Base-by-base conservation (phyloP, 257 asterid species). In the Nicotiana obtusifolia region DNA sequence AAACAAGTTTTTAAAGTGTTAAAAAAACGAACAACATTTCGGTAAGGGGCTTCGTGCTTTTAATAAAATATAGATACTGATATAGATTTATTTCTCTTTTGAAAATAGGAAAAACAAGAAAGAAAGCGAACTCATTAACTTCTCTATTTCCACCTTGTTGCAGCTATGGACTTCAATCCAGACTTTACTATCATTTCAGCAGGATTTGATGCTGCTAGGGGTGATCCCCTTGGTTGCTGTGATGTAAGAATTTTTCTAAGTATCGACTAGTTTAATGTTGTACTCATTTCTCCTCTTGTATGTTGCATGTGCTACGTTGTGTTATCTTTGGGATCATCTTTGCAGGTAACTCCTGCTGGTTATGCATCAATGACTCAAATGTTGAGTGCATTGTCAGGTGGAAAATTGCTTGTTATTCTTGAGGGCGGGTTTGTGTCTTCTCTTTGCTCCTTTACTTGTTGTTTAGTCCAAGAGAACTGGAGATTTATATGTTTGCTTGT, bases 141-240 rank as follows among this genome's bases (percentile, higher is more conserved):
- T 75, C 44, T 75, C 62, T 75, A 44, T 81, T 71, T 79, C 20
- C 66, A 71, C 56, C 41, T 83, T 64, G 17, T 86, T 91, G 88
- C 98, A 95, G 99, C 95, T 82, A 89, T 93, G 73, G 93, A 89
- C 85, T 96, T 91, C 83, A 89, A 88, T 85, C 98, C 99, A 61
- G 99, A 96, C 85, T 94, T 94, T 66, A 96, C 97, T 3, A 94
- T 96, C 77, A 94, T 96, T 77, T 95, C 99, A 83, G 98, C 99
- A 81, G 99, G 99, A 87, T 96, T 96, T 91, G 99, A 96, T 90
- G 99, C 99, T 87, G 99, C 99, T 56, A 91, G 98, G 81, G 98
- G 95, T 37, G 99, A 96, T 84, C 99, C 99, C 69, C 98, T 96
- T 84, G 99, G 99, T 81, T 87, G 98, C 89, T 96, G 99, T 80